Evolutionary conservation across 2,329 filamentous ascomycete species (phyloP).

Genomic region (Colletotrichum sp.): DNA sequence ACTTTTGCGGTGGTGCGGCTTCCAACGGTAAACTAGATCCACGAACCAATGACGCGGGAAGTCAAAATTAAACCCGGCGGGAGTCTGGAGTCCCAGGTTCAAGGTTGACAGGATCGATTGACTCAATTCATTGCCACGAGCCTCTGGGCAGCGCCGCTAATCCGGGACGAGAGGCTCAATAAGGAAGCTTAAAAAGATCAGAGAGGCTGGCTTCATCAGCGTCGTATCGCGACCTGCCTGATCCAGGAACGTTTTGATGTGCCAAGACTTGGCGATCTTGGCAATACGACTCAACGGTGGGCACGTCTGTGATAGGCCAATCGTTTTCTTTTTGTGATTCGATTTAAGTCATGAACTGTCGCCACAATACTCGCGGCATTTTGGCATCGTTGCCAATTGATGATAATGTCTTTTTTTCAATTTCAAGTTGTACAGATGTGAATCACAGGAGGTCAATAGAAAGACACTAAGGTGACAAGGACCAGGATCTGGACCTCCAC

Average conservation of each 20-base stretch:
- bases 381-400: neutral
- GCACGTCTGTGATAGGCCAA: neutral
- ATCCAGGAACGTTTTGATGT: constrained; percentile 1
- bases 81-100: neutral
- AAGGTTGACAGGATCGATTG: neutral
- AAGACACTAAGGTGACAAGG: too few species aligned
- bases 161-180: constrained; percentile 1
- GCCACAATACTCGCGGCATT: neutral
- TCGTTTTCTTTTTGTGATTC: neutral
- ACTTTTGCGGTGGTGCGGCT: neutral
- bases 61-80: neutral
- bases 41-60: neutral
- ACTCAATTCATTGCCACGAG: neutral
- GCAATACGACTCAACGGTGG: neutral
- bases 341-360: neutral
- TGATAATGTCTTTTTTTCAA: neutral
- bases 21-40: neutral
- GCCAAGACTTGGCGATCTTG: neutral
- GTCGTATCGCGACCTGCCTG: neutral
- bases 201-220: neutral
- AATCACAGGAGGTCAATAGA: neutral
- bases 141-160: neutral
- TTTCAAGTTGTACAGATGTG: neutral
- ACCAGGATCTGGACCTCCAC: too few species aligned
- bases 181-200: neutral